A percentile compares a stretch with the other conserved stretches of the same genome.
phyloP scores from a whole-genome alignment of 192 early-diverging fungal genomes.

The Lobosporangium transversale region DNA sequence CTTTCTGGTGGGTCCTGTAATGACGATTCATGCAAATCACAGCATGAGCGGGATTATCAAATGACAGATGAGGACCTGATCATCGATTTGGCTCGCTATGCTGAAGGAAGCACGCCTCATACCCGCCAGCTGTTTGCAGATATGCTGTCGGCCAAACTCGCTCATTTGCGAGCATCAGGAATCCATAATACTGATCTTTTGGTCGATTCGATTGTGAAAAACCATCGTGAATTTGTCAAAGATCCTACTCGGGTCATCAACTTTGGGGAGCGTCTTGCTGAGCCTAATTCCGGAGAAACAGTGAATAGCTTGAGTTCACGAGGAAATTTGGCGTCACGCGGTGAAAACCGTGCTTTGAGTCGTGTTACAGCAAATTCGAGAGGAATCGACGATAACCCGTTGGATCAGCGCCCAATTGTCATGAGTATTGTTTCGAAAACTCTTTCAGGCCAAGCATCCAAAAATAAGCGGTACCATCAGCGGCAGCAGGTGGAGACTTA shows the following conservation, averaged over 20 bases:
- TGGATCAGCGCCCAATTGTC: constrained; percentile 18
- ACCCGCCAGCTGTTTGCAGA: constrained; percentile 26
- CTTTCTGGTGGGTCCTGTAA: constrained; percentile 43
- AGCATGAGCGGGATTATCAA: constrained; percentile 30
- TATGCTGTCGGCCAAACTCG: constrained; percentile 39
- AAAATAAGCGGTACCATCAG: constrained; percentile 23
- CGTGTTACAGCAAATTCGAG: background rate
- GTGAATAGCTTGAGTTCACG: background rate
- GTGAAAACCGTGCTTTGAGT: background rate
- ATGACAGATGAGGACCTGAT: constrained; percentile 40
- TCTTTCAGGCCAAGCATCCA: background rate
- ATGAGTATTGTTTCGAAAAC: constrained; percentile 13
- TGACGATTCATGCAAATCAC: constrained; percentile 39
- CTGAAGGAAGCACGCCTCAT: constrained; percentile 22
- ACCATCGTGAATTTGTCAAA: constrained; percentile 30
- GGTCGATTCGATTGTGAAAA: constrained; percentile 31
- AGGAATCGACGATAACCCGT: background rate
- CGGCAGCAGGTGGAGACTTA: background rate
- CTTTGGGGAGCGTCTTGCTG: constrained; percentile 29
- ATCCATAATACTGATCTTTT: constrained; percentile 40
- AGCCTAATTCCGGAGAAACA: background rate
- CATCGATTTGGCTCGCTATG: constrained; percentile 47
- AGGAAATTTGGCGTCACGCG: background rate
- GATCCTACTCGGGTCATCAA: constrained; percentile 20
- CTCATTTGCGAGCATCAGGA: constrained; percentile 34